Evolutionary conservation across 129 eudicot species (phyloP), one percentile per base, ranked within the genome.

Genomic region (Silybum marianum): DNA sequence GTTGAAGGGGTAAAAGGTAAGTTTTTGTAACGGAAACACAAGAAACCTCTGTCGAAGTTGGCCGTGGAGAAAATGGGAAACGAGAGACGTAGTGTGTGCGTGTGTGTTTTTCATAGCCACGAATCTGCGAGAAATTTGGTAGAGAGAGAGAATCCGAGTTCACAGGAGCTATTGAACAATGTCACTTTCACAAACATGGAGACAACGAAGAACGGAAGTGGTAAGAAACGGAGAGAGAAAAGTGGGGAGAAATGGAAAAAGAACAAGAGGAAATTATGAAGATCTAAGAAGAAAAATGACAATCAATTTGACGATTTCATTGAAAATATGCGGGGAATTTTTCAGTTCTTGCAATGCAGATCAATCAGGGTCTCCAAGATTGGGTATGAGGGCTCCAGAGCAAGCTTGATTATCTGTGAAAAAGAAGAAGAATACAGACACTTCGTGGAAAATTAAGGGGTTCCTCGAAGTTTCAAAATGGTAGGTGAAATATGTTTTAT

Each of bases 111-210:
- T 84, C 65, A 32, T 69, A 48, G 60, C 87, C 87, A 84, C 81
- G 72, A 84, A 78, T 84, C 84, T 69, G 60, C 74, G 84, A 84
- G 28, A 79, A 80, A 74, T 73, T 71, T 65, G 75, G 30, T 65
- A 65, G 69, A 11, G 36, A 32, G 36, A 54, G n/a, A 22, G 62
- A 65, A 72, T 39, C 81, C 84, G 82, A 77, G 19, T 69, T 66
- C 74, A 75, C 76, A 80, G 82, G 74, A 80, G 82, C 78, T 42
- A 60, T 76, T 75, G 34, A 80, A 76, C 88, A 76, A 80, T 85
- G 88, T 71, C 85, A 79, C 84, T 58, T 73, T 81, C 82, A 69
- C 80, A 84, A 73, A 48, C 84, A 58, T 79, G 74, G 82, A 80
- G 21, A 80, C 81, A 69, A 78, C 66, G n/a, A 32, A 74, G 44